Evolutionary conservation across 2,329 filamentous ascomycete genomes (phyloP), one percentile per base, ranked within the genome.

Genomic region (Neonectria ditissima): DNA sequence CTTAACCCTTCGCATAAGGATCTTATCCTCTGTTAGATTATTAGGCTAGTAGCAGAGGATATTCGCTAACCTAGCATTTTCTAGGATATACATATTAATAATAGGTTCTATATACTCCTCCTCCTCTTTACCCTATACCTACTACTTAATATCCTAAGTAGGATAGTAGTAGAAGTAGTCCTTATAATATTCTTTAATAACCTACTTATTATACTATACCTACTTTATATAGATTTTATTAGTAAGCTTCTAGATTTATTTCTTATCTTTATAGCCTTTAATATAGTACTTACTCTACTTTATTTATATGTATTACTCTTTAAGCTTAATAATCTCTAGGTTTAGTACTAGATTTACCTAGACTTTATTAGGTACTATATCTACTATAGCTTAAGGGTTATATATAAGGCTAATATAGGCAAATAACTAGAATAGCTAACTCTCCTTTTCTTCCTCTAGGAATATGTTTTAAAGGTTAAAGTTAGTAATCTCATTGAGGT

Each of bases 91-190:
- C 7, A 73, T 43, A 56, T 73, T 20, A 28, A 71, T 69, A 4
- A 34, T 32, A 11, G 60, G 70, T 37, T 69, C 53, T 13, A 18
- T n/a, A 39, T 71, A 73, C 55, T 73, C 61, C 30, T 69, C 65
- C 39, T 65, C 55, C 26, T 60, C 67, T 57, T 74, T 41, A 5
- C 62, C 56, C 8, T 24, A 24, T 55, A 34, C 58, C 59, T 67
- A 22, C 41, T 64, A 10, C 59, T 78, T 62, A 28, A 78, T 74
- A 37, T 78, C 74, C 71, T 55, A 71, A 32, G 68, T 75, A 4
- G 62, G 62, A 43, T 55, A 60, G 58, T 74, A 57, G 41, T 74
- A 70, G 50, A 76, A 77, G 54, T 76, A 76, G 62, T 76, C 47
- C 55, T 73, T 41, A 26, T 62, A 55, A 52, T 78, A 77, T 45